A percentile compares a stretch with the other conserved stretches of the same genome.
Evolutionary conservation across 2,329 filamentous ascomycete genomes (phyloP).

Genomic region (Nemania serpens): DNA sequence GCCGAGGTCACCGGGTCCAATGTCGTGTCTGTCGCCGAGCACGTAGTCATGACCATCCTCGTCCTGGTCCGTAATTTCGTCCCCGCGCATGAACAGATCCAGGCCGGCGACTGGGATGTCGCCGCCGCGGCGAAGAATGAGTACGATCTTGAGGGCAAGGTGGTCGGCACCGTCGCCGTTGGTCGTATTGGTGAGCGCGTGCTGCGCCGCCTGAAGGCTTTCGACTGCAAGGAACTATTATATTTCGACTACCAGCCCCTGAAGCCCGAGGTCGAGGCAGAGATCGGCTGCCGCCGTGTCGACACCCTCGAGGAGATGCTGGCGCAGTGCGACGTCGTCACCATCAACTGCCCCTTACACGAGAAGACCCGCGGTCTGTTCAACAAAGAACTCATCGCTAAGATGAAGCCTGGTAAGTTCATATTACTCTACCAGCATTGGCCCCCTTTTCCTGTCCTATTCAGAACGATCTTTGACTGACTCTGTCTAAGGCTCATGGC

Average conservation of each 20-base stretch:
- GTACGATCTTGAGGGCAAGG: constrained; percentile 96
- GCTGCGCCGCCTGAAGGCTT: constrained; percentile 90
- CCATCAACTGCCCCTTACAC: constrained; percentile 99
- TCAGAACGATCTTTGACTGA: background rate
- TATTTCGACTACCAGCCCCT: constrained; percentile 99
- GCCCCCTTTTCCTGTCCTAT: too few relatives aligned
- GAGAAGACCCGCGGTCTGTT: constrained; percentile 96
- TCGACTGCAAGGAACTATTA: constrained; percentile 99
- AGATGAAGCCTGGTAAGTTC: constrained; percentile 91
- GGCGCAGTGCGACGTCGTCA: constrained; percentile 92
- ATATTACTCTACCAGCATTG: background rate
- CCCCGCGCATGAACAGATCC: constrained; percentile 92
- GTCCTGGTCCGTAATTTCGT: constrained; percentile 97
- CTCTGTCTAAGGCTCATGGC: constrained; percentile 72
- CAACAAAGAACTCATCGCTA: constrained; percentile 97
- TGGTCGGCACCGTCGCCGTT: constrained; percentile 95
- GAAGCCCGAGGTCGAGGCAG: constrained; percentile 80
- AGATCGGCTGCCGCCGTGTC: constrained; percentile 93
- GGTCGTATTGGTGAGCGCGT: constrained; percentile 98
- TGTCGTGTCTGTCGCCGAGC: constrained; percentile 97
- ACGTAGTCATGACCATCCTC: constrained; percentile 99
- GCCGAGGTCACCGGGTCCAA: constrained; percentile 98
- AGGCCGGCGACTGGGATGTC: constrained; percentile 90
- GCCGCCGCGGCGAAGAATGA: constrained; percentile 97
- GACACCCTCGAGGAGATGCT: constrained; percentile 92